Percentiles rank a stretch among this genome's conserved stretches.
These are phyloP conservation scores for Kodamaea lidongshanica DNA, from an alignment of 805 yeast genomes.

Conservation along the genomic window DNA sequence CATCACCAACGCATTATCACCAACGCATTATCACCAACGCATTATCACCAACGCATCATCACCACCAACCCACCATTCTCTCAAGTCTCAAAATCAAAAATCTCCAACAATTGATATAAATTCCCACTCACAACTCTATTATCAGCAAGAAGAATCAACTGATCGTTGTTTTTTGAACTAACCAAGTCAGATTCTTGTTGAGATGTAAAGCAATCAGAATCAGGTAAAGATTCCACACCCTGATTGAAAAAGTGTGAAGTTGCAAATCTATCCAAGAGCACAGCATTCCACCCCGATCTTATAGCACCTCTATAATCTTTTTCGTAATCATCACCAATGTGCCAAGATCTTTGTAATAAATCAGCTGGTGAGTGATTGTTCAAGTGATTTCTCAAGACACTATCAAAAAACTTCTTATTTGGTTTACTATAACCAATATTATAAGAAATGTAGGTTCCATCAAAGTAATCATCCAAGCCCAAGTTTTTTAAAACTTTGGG, in stretches of 20 bases:
- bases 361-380: constrained; percentile 12
- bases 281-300: constrained; percentile 56
- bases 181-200: constrained; percentile 7
- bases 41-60: too few relatives aligned
- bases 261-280: constrained; percentile 44
- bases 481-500: constrained; percentile 41
- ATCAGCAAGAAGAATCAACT: constrained; percentile 25
- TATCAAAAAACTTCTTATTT: constrained; percentile 39
- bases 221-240: constrained; percentile 2
- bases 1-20: too few relatives aligned
- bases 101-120: constrained; percentile 14
- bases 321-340: constrained; percentile 56
- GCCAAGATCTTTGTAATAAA: constrained; percentile 43
- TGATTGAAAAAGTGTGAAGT: constrained; percentile 13
- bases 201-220: constrained; percentile 9
- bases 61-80: background rate
- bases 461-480: constrained; percentile 37
- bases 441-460: constrained; percentile 47
- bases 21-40: too few relatives aligned
- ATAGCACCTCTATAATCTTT: constrained; percentile 51
- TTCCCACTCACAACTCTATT: constrained; percentile 25
- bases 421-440: constrained; percentile 54
- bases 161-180: constrained; percentile 11
- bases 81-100: constrained; percentile 9
- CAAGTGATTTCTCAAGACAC: constrained; percentile 21